Evolutionary conservation across 2,329 filamentous ascomycete species (phyloP).

Genomic region (Cercospora sp.): DNA sequence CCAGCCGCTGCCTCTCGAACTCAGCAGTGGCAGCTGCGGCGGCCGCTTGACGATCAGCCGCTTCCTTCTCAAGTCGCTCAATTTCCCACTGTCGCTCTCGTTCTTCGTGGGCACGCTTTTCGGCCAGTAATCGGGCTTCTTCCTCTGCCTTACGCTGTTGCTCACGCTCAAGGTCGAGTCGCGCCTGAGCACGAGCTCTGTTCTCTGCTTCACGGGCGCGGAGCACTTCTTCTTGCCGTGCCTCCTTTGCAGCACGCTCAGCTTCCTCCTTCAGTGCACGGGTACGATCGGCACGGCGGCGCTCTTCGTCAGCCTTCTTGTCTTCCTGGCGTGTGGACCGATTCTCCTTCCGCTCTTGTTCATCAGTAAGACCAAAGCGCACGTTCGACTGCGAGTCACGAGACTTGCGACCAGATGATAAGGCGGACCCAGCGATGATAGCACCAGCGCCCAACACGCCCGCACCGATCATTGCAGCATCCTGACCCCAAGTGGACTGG

Average conservation of each 20-base stretch:
- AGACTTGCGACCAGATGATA: constrained; percentile 27
- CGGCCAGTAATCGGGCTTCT: constrained; percentile 20
- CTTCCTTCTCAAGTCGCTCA: constrained; percentile 33
- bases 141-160: constrained; percentile 26
- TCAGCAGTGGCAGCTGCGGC: constrained; percentile 24
- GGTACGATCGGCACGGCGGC: constrained; percentile 36
- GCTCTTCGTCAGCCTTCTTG: constrained; percentile 31
- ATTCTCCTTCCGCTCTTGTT: constrained; percentile 54
- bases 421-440: constrained; percentile 34
- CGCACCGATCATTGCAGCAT: constrained; percentile 48
- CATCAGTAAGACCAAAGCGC: constrained; percentile 58
- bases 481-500: constrained; percentile 28
- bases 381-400: constrained; percentile 45
- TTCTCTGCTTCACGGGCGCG: constrained; percentile 34
- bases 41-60: constrained; percentile 21
- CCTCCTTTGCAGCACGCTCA: constrained; percentile 31
- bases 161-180: constrained; percentile 18
- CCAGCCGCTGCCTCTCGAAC: constrained; percentile 20
- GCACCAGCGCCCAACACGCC: constrained; percentile 42
- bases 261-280: constrained; percentile 40
- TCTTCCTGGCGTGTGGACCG: constrained; percentile 41
- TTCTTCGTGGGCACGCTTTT: constrained; percentile 22
- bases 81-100: constrained; percentile 22
- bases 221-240: constrained; percentile 31
- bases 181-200: constrained; percentile 23